Base-by-base conservation (phyloP, 192 early-diverging fungal species). In the Gryganskiella cystojenkinii region DNA sequence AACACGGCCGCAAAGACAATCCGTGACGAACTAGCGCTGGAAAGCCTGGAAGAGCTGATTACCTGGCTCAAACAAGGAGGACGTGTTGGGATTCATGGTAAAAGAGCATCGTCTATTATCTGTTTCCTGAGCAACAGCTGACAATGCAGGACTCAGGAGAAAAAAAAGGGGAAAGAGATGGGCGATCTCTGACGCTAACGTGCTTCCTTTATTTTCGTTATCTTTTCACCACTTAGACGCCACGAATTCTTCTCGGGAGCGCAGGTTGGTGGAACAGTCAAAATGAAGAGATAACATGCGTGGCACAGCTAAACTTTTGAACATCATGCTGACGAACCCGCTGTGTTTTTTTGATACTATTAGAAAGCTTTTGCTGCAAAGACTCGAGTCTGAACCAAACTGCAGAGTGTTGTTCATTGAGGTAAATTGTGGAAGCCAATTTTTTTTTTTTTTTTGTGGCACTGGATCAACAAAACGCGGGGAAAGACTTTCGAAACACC, bases 11-110 rank as follows among this genome's bases (percentile, higher is more conserved):
- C 92, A 47, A 85, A 87, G 31, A 82, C 85, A 33, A 71, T 94
- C 24, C 89, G 98, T 58, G 96, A 99, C 70, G 86, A 94, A 45
- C 68, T 99, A 0, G 97, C 96, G 7, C 80, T 97, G 67, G 95
- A 97, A 25, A 94, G 93, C 6, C 81, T 99, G 57, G 96, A 98
- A 31, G 96, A 99, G 67, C 80, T 95, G 4, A 88, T 99, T 69
- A 68, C 86, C 4, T 99, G 98, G 98, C 81, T 99, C 44, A 90
- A 94, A 56, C 79, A 82, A 11, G 94, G 92, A 61, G 94, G 94
- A 11, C 93, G 95, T 57, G 93, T 98, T 28, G 97, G 93, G 56
- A 91, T 94, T 59, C 92, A 94, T 70, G 81, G 81, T 79, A 70
- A 27, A 35, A 20, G 13, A 19, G 2, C 27, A n/a, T 37, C 30